Evolutionary conservation across 2,329 filamentous ascomycete species (phyloP).

Genomic region (Ophiostoma fasciatum): DNA sequence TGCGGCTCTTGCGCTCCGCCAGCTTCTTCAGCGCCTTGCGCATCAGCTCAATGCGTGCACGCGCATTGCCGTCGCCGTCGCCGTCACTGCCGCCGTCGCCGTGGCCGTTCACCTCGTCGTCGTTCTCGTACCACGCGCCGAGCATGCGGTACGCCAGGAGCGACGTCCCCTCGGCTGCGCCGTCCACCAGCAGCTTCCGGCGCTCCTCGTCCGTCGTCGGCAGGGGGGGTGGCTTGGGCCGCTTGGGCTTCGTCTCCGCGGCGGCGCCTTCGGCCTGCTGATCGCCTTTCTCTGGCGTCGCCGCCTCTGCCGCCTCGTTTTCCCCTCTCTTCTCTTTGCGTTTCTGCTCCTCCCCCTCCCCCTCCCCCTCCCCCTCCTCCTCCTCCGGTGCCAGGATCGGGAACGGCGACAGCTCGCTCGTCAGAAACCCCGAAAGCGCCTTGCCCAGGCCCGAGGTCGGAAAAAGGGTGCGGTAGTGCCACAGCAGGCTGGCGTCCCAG

Average conservation of each 20-base stretch:
- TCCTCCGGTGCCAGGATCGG: no score
- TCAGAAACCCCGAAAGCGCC: constrained; percentile 68
- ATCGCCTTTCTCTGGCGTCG: background rate
- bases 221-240: constrained; percentile 17
- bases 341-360: constrained; percentile 19
- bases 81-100: no score
- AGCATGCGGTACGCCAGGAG: constrained; percentile 72
- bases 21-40: constrained; percentile 55
- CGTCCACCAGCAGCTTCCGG: constrained; percentile 65
- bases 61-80: no score
- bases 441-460: constrained; percentile 71
- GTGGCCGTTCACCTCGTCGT: constrained; percentile 74
- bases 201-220: constrained; percentile 63
- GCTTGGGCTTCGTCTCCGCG: constrained; percentile 41
- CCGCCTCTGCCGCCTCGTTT: no score
- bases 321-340: constrained; percentile 42
- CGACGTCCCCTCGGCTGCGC: constrained; percentile 52
- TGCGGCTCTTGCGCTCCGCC: constrained; percentile 44
- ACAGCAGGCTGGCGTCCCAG: constrained; percentile 63
- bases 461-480: constrained; percentile 71
- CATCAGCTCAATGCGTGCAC: constrained; percentile 68
- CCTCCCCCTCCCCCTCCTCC: background rate
- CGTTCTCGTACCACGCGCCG: constrained; percentile 65
- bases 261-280: background rate
- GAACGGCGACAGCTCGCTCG: constrained; percentile 74